phyloP scores from a whole-genome alignment of 192 early-diverging fungal genomes.

The Entomortierella lignicola region DNA sequence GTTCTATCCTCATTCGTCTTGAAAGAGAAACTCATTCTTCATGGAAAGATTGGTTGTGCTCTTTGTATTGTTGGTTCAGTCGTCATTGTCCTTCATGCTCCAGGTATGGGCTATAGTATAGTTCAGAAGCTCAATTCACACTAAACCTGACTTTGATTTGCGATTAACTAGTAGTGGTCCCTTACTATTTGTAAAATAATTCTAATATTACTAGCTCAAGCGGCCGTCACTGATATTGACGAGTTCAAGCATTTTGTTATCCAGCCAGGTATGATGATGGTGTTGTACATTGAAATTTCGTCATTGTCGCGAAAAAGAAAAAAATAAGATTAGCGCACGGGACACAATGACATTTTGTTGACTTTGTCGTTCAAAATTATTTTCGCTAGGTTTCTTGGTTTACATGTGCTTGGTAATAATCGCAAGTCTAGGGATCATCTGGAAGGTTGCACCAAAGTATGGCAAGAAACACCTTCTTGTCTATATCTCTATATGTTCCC shows the following conservation, averaged over 20 bases:
- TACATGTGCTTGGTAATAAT: slow-evolving; percentile 63
- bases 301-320: too few relatives aligned
- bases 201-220: slow-evolving; percentile 59
- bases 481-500: slow-evolving; percentile 61
- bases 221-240: slow-evolving; percentile 77
- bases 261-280: slow-evolving; percentile 59
- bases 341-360: background rate
- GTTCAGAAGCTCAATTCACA: background rate
- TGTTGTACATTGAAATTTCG: too few relatives aligned
- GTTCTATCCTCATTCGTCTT: slow-evolving; percentile 71
- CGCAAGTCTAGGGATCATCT: slow-evolving; percentile 55
- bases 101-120: slow-evolving; percentile 56
- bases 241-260: slow-evolving; percentile 77
- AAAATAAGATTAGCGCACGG: too few relatives aligned
- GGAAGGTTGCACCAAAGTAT: slow-evolving; percentile 67
- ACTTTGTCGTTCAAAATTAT: background rate
- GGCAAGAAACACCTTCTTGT: slow-evolving; percentile 68
- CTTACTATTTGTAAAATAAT: too few relatives aligned
- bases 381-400: slow-evolving; percentile 58
- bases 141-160: too few relatives aligned
- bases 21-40: slow-evolving; percentile 72
- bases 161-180: too few relatives aligned
- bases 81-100: slow-evolving; percentile 62
- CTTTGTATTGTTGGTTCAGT: slow-evolving; percentile 74
- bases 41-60: slow-evolving; percentile 73